phyloP scores from a whole-genome alignment of 768 basidiomycete genomes.

The Zangia roseola region DNA sequence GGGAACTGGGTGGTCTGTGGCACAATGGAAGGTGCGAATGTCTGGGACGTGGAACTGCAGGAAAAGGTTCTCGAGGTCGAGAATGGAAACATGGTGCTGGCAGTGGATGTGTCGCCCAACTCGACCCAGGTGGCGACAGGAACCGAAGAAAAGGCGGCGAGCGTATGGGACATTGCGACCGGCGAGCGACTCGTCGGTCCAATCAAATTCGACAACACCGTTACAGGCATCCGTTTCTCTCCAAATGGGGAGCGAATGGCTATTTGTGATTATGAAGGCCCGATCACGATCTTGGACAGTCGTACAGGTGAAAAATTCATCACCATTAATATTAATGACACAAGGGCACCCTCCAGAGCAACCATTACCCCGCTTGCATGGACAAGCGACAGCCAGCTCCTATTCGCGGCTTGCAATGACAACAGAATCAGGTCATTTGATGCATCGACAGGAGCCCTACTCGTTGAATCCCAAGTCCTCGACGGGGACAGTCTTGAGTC shows the following conservation, averaged over 20 bases:
- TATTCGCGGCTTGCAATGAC: not conserved
- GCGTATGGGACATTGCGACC: not conserved
- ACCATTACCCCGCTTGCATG: slow-evolving; percentile 1
- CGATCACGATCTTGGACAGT: not conserved
- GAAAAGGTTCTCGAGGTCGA: not conserved
- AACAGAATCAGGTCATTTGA: not conserved
- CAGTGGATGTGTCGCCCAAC: not conserved
- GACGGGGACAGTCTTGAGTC: no score
- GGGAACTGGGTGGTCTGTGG: not conserved
- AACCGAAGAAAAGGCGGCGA: not conserved
- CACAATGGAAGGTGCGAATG: not conserved
- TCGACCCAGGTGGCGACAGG: slow-evolving; percentile 4
- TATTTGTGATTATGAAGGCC: not conserved
- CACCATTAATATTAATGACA: not conserved
- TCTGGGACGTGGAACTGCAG: not conserved
- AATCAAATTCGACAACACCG: not conserved
- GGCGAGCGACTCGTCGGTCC: not conserved
- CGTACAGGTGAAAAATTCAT: not conserved
- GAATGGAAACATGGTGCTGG: no score
- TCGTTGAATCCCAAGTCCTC: no score
- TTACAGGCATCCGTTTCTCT: slow-evolving; percentile 1
- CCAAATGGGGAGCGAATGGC: not conserved
- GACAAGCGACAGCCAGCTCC: not conserved
- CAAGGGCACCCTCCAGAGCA: not conserved
- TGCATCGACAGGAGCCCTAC: no score